A percentile compares a stretch with the other conserved stretches of the same genome.
Conservation (phyloP, 345 rosid species). For the Salix udensis region DNA sequence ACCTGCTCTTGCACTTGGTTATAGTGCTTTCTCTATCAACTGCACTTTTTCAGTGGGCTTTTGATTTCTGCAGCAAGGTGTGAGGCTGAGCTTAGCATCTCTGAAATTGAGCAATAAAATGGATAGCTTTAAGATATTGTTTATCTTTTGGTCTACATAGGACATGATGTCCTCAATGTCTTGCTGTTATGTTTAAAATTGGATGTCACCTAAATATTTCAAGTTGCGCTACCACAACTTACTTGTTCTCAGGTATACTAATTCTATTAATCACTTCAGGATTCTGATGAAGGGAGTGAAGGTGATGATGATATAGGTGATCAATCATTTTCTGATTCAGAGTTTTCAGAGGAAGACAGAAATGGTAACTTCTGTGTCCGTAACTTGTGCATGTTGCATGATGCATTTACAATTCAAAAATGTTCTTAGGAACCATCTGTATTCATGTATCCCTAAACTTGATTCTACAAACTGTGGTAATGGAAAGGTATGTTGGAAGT, state of each 20-base stretch:
- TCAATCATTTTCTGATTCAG: conserved; percentile 43
- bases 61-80: not conserved
- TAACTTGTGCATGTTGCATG: not conserved
- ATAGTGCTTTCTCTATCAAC: not conserved
- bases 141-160: not conserved
- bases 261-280: conserved; percentile 30
- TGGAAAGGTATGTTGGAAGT: too few species aligned
- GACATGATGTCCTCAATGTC: too few species aligned
- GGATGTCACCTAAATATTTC: too few species aligned
- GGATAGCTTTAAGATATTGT: not conserved
- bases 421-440: not conserved
- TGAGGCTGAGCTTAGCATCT: not conserved
- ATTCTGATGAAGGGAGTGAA: conserved; percentile 39
- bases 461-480: not conserved
- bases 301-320: conserved; percentile 26
- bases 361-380: conserved; percentile 39
- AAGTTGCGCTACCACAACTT: too few species aligned
- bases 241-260: not conserved
- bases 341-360: conserved; percentile 37
- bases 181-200: too few species aligned
- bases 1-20: not conserved
- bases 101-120: not conserved
- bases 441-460: not conserved
- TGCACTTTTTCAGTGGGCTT: not conserved
- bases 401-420: not conserved